These are phyloP conservation scores for Ramalina intermedia DNA, from an alignment of 495 filamentous ascomycete species.

Conservation along the genomic window DNA sequence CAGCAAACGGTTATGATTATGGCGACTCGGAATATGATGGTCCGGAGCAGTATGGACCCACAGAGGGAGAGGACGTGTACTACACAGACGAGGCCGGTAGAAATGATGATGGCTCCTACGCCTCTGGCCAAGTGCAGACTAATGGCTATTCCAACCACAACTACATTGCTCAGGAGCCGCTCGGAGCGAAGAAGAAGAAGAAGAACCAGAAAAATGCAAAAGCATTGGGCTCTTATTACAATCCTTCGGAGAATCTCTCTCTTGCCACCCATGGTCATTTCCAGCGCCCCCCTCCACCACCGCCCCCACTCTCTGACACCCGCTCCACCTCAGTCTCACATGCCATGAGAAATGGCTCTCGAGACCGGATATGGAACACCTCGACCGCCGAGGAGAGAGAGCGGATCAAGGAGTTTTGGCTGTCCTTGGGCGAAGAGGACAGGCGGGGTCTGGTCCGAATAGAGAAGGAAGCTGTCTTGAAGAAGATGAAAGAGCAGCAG, in stretches of 20 bases:
- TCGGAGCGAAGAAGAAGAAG: conserved; percentile 27
- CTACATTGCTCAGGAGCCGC: conserved; percentile 7
- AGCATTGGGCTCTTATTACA: conserved; percentile 18
- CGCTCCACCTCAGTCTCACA: conserved; percentile 17
- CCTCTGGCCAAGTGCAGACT: conserved; percentile 4
- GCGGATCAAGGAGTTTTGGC: conserved; percentile 96
- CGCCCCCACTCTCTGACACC: conserved; percentile 23
- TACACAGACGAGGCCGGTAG: conserved; percentile 24
- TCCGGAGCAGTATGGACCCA: conserved; percentile 19
- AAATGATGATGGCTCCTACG: conserved; percentile 6
- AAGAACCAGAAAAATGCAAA: conserved; percentile 33
- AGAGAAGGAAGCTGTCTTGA: conserved; percentile 93
- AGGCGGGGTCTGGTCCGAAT: conserved; percentile 90
- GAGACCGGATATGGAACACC: conserved; percentile 94
- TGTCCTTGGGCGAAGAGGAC: conserved; percentile 89
- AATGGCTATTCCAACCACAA: conserved; percentile 17
- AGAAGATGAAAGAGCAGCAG: conserved; percentile 99
- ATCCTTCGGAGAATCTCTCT: conserved; percentile 28
- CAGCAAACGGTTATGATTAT: conserved; percentile 17
- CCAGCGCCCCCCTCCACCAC: conserved; percentile 24
- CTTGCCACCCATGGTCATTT: conserved; percentile 21
- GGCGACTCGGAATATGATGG: conserved; percentile 20
- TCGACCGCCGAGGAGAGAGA: conserved; percentile 85
- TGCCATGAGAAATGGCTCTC: conserved; percentile 25
- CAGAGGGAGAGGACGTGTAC: conserved; percentile 27